Conservation (phyloP, 306 rosid species). For the Quercus cerris region DNA sequence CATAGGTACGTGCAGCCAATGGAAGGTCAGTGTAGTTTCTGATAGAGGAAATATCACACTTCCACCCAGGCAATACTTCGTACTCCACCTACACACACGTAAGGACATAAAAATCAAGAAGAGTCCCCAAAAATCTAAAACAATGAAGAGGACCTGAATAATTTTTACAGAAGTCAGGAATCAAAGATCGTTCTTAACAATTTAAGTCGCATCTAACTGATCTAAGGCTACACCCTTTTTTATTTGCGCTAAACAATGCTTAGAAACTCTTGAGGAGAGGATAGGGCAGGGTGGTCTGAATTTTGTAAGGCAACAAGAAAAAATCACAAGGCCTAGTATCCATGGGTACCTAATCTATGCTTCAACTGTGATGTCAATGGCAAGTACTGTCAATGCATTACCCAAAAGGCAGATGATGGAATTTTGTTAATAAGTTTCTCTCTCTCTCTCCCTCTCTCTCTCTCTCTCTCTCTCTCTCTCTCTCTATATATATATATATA, state of each 20-base stretch:
- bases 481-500: too few species aligned
- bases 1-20: conserved; percentile 63
- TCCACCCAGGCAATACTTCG: conserved; percentile 89
- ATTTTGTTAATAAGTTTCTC: not conserved
- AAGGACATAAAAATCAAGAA: conserved; percentile 14
- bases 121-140: not conserved
- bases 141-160: not conserved
- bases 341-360: not conserved
- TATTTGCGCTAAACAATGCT: not conserved
- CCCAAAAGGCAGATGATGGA: not conserved
- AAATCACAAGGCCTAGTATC: not conserved
- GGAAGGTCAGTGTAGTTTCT: conserved; percentile 92
- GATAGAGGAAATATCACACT: conserved; percentile 65
- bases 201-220: not conserved
- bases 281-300: not conserved
- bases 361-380: not conserved
- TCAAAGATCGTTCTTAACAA: not conserved
- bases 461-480: too few species aligned
- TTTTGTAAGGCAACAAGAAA: not conserved
- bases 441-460: too few species aligned
- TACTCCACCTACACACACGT: conserved; percentile 69
- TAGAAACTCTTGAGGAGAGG: not conserved
- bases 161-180: not conserved
- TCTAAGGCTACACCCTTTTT: not conserved
- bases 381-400: not conserved